Base-by-base conservation (phyloP, 192 early-diverging fungal genomes). In the Umbelopsis sp. region DNA sequence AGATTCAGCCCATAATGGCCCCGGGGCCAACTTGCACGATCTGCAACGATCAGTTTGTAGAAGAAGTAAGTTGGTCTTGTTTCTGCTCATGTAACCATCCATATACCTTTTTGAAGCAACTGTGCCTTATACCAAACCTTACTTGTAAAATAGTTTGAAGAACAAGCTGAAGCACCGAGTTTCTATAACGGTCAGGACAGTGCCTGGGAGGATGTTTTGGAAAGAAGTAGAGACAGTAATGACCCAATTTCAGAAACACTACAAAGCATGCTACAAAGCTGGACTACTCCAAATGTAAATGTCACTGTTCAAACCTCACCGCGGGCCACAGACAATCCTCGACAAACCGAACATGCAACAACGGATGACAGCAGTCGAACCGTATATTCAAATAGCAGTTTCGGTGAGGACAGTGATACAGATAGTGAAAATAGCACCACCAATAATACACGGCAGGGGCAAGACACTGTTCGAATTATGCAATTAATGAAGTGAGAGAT, bases 401-500 rank as follows among this genome's bases (percentile, higher is more conserved):
- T 12, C 4, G 33, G 4, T 33, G 55, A 25, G 33, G 55, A 61
- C 16, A 25, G 25, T 27, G 25, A 25, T 35, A 35, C 55, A 15
- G 55, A 61, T 61, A 61, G 55, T 30, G 55, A 61, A 25, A 33
- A 61, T 13, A 30, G 30, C 2, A 35, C 12, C 33, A 16, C 27
- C 5, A 30, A 61, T 33, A 61, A 61, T 6, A 25, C 13, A 15
- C 30, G 25, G 18, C 27, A 61, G 4, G 55, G 55, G 1, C 55
- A 61, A 25, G 55, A 61, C 16, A 61, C 55, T 16, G 55, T 61
- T 11, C 55, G 55, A 35, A 61, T 61, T 18, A 61, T 61, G 55
- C 55, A 61, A 35, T 35, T 61, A 16, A 61, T 61, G 55, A 61
- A 61, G 55, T 61, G 33, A 52, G 51, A 20, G 21, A 23, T 1